Evolutionary conservation across 768 basidiomycete genomes (phyloP), one percentile per base, ranked within the genome.

Genomic region (Crassisporium funariophilum): DNA sequence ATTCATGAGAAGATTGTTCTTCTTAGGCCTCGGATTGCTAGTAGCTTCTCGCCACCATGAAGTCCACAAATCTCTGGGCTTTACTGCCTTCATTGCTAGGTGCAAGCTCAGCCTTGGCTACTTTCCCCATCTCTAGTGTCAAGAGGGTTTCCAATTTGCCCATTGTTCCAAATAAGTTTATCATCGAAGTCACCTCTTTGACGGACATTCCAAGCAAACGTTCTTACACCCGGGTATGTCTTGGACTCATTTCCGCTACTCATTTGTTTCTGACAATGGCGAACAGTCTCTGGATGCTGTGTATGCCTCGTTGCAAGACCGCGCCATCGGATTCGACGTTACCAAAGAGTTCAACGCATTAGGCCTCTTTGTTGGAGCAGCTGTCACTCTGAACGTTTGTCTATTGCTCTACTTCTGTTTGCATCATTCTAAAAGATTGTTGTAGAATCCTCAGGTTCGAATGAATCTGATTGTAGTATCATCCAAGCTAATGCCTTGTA

Each of bases 361-460:
- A 3, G 78, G 74, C 1, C 49, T 87, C 10, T 84, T 87, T 56
- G 65, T 81, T 21, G 85, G 85, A 4, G 83, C 78, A 21, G 71
- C 78, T 29, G 54, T 86, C 40, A 74, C 73, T 15, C 54, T 86
- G 25, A 58, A 63, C 27, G 77, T 76, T 44, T 51, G 70, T 68
- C 46, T 37, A 9, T 35, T 33, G 35, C 27, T 15, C 16, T 21
- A 1, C 24, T 38, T 19, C 22, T 27, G 16, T 15, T 20, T 27
- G 35, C 15, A 7, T 44, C 29, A 34, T 6, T 11, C 22, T 64
- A 52, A 51, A 60, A 51, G 43, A 36, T 47, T 25, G 13, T n/a
- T 63, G 8, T 61, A 63, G 52, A 66, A 64, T 60, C 29, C 47
- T 5, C 13, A 23, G 10, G 3, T 34, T 47, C 33, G 13, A 35